Conservation (phyloP, 192 early-diverging fungal species). For the Chytriomyces sp. region DNA sequence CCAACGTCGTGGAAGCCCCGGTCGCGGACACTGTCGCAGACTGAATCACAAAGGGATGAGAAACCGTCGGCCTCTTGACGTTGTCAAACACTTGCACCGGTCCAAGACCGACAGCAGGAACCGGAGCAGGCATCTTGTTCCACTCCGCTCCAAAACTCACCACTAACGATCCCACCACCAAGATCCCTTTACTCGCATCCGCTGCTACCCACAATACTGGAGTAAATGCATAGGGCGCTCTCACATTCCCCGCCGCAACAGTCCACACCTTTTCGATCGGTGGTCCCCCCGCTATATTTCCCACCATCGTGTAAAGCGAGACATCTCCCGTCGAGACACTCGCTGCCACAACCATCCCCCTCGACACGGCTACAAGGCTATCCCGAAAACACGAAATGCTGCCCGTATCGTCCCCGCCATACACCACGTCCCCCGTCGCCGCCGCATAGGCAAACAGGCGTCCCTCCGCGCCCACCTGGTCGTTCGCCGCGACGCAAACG, state of each 20-base stretch:
- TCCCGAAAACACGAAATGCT: slow-evolving; percentile 1
- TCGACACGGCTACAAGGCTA: background rate
- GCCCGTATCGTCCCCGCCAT: slow-evolving; percentile 15
- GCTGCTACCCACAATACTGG: slow-evolving; percentile 2
- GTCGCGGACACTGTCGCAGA: background rate
- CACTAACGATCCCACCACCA: background rate
- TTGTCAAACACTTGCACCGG: background rate
- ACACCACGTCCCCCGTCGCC: slow-evolving; percentile 1
- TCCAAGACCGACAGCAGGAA: background rate
- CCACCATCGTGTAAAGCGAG: background rate
- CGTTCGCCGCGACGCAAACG: slow-evolving; percentile 5
- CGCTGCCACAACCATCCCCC: slow-evolving; percentile 2
- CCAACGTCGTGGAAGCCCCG: background rate
- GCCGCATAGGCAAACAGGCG: slow-evolving; percentile 13
- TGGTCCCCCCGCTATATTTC: background rate
- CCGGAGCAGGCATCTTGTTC: background rate
- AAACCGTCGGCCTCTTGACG: background rate
- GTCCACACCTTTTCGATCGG: background rate
- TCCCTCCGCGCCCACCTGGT: background rate
- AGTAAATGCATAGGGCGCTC: slow-evolving; percentile 14
- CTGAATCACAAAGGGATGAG: background rate
- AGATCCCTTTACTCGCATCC: background rate
- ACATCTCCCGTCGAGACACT: background rate
- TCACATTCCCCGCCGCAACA: background rate
- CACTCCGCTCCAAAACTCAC: slow-evolving; percentile 3